These are phyloP conservation scores for Straminergon stramineum DNA, from an alignment of 225 moss, liverwort and hornwort genomes.

Conservation along the genomic window DNA sequence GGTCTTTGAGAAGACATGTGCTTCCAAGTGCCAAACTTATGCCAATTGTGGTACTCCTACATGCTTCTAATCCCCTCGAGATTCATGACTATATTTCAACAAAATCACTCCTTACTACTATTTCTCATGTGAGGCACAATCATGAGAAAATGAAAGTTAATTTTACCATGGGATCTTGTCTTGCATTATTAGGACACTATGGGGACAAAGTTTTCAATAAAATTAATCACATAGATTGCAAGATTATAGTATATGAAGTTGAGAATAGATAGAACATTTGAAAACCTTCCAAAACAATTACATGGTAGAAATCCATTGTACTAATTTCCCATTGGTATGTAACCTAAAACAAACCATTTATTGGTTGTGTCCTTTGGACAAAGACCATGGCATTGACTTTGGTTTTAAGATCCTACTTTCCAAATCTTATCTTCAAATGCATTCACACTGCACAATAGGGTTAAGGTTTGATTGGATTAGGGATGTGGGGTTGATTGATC, in stretches of 20 bases:
- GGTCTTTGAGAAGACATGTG: not conserved
- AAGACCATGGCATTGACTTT: too few species aligned
- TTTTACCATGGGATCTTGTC: rapidly evolving
- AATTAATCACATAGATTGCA: not conserved
- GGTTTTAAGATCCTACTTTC: too few species aligned
- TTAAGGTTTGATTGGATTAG: too few species aligned
- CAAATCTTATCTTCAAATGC: too few species aligned
- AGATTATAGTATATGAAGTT: too few species aligned
- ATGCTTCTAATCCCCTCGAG: not conserved
- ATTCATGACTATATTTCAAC: not conserved
- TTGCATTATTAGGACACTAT: too few species aligned
- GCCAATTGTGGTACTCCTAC: rapidly evolving
- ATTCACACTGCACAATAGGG: too few species aligned
- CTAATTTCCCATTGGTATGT: not conserved
- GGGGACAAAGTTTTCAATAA: not conserved
- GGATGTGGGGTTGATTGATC: too few species aligned
- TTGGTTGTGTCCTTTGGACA: too few species aligned
- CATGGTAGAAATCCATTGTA: not conserved
- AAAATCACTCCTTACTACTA: not conserved
- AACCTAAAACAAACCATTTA: not conserved
- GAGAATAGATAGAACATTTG: not conserved
- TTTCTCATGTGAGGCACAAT: not conserved
- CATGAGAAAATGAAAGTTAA: not conserved
- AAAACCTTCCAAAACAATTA: not conserved
- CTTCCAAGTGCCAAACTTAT: rapidly evolving